phyloP scores from a whole-genome alignment of 306 rosid genomes.

The Cicer judaicum region DNA sequence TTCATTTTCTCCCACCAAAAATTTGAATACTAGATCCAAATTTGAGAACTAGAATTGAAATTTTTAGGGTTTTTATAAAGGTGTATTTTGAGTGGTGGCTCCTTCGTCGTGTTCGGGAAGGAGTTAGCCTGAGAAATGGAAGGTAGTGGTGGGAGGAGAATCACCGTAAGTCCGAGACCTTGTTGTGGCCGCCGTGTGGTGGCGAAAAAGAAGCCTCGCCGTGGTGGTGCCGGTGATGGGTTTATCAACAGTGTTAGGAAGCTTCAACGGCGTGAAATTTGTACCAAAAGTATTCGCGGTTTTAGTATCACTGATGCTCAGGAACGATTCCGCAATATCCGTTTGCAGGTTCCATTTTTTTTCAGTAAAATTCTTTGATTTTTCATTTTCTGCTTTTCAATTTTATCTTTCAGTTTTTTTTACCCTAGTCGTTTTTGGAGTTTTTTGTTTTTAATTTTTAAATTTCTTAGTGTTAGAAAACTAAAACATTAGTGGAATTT shows the following conservation, averaged over 20 bases:
- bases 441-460: not conserved
- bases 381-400: not conserved
- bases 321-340: conserved; percentile 65
- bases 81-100: conserved; percentile 3
- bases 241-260: conserved; percentile 68
- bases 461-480: not conserved
- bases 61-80: not conserved
- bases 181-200: conserved; percentile 60
- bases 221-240: conserved; percentile 56
- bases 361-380: not conserved
- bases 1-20: conserved; percentile 25
- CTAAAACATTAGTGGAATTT: not conserved
- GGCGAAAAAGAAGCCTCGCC: conserved; percentile 60
- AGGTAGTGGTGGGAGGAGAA: conserved; percentile 61
- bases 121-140: conserved; percentile 49
- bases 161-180: conserved; percentile 64
- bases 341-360: conserved; percentile 40
- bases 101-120: conserved; percentile 30
- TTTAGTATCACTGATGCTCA: conserved; percentile 68
- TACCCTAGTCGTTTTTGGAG: not conserved
- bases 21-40: conserved; percentile 35
- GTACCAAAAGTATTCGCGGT: conserved; percentile 63
- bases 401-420: not conserved
- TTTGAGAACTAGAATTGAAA: not conserved
- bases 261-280: conserved; percentile 69